phyloP scores from a whole-genome alignment of 176 grass and related monocot genomes.

The Elymus sibiricus region DNA sequence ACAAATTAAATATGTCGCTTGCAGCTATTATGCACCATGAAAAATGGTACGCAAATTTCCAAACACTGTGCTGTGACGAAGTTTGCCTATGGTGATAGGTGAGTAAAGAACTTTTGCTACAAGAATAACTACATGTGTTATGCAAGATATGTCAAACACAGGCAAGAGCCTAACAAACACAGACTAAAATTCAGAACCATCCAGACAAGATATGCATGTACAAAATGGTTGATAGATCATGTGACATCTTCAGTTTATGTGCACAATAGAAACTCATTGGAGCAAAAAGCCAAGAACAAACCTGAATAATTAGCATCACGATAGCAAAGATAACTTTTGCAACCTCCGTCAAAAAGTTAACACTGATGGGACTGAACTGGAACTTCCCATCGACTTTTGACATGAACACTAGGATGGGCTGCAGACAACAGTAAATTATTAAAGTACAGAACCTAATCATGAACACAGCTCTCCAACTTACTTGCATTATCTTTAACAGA shows the following conservation, averaged over 20 bases:
- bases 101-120: background rate
- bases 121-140: constrained; percentile 1
- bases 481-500: background rate
- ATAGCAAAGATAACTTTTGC: constrained; percentile 91
- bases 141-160: background rate
- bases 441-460: background rate
- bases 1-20: background rate
- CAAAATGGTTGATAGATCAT: background rate
- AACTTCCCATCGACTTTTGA: constrained; percentile 96
- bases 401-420: constrained; percentile 99
- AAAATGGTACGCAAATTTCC: background rate
- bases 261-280: background rate
- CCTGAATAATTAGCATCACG: constrained; percentile 87
- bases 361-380: constrained; percentile 90
- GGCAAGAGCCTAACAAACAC: background rate
- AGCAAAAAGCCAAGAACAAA: constrained; percentile 36
- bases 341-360: constrained; percentile 93
- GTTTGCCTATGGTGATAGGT: background rate
- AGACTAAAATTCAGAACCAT: constrained; percentile 1
- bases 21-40: background rate
- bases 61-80: background rate
- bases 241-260: background rate
- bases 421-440: constrained; percentile 21
- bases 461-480: background rate
- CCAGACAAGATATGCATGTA: background rate